These are phyloP conservation scores for Excoecaria agallocha DNA, from an alignment of 345 rosid species.

Conservation along the genomic window DNA sequence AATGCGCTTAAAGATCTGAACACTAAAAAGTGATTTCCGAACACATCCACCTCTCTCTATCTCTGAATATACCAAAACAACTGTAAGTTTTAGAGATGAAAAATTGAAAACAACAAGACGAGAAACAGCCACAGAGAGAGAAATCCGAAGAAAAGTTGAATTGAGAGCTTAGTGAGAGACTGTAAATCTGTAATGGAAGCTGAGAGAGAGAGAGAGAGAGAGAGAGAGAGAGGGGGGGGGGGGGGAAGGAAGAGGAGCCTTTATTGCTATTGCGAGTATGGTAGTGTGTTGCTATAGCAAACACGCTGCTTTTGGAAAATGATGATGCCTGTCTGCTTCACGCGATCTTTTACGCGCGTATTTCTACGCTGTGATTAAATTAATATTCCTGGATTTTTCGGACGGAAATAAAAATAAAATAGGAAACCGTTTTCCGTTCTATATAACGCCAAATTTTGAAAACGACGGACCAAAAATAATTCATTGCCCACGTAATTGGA, in stretches of 20 bases:
- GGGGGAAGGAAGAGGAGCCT: slow-evolving; percentile 8
- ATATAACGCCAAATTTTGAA: slow-evolving; percentile 3
- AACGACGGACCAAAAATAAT: too few relatives aligned
- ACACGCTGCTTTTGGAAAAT: slow-evolving; percentile 13
- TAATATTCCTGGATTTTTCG: slow-evolving; percentile 9
- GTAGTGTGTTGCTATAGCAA: slow-evolving; percentile 22
- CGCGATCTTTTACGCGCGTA: slow-evolving; percentile 24
- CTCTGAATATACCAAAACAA: neutral
- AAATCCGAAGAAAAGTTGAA: neutral
- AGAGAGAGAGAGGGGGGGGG: neutral
- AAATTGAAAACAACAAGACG: neutral
- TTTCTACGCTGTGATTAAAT: slow-evolving; percentile 5
- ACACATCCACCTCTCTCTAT: neutral
- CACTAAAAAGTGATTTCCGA: neutral
- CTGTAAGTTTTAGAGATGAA: neutral
- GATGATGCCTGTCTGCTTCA: slow-evolving; percentile 31
- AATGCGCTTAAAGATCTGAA: slow-evolving; percentile 52
- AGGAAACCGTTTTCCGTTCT: neutral
- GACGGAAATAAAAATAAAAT: too few relatives aligned
- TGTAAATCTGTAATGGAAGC: too few relatives aligned
- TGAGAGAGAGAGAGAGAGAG: neutral
- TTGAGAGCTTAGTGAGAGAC: too few relatives aligned
- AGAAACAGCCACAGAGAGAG: neutral
- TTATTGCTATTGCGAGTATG: slow-evolving; percentile 24
- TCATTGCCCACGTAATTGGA: too few relatives aligned